phyloP scores from a whole-genome alignment of 129 eudicot genomes.

The Dittrichia graveolens region DNA sequence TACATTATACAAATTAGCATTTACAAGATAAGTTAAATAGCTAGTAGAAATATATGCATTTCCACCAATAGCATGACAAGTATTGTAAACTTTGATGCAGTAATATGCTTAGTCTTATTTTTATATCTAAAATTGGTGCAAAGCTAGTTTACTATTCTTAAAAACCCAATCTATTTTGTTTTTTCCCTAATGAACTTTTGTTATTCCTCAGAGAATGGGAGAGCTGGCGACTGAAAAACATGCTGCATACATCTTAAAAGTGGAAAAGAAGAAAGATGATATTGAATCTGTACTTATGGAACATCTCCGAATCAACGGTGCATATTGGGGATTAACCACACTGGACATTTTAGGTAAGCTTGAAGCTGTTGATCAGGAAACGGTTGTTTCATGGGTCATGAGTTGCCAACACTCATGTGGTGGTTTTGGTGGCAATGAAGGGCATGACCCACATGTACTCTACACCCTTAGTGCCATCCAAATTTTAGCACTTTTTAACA shows the following conservation, averaged over 20 bases:
- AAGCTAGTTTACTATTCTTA: too few species aligned
- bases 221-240: conserved; percentile 68
- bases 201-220: conserved; percentile 56
- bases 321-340: conserved; percentile 91
- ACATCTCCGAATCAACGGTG: conserved; percentile 86
- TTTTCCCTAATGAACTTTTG: conserved; percentile 1
- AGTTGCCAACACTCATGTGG: conserved; percentile 93
- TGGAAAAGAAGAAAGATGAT: conserved; percentile 78
- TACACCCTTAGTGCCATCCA: conserved; percentile 88
- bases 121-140: too few species aligned
- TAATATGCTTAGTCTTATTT: too few species aligned
- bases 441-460: conserved; percentile 87
- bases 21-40: too few species aligned
- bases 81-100: too few species aligned
- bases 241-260: conserved; percentile 58
- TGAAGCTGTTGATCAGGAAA: conserved; percentile 64
- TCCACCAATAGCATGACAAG: too few species aligned
- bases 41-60: too few species aligned
- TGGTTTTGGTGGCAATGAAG: conserved; percentile 92
- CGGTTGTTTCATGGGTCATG: conserved; percentile 85
- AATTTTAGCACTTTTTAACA: conserved; percentile 74
- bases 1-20: too few species aligned
- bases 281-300: conserved; percentile 75
- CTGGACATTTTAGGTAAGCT: conserved; percentile 80
- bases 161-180: neutral